Base-by-base conservation (phyloP, 495 filamentous ascomycete genomes). In the Neurospora sp. region DNA sequence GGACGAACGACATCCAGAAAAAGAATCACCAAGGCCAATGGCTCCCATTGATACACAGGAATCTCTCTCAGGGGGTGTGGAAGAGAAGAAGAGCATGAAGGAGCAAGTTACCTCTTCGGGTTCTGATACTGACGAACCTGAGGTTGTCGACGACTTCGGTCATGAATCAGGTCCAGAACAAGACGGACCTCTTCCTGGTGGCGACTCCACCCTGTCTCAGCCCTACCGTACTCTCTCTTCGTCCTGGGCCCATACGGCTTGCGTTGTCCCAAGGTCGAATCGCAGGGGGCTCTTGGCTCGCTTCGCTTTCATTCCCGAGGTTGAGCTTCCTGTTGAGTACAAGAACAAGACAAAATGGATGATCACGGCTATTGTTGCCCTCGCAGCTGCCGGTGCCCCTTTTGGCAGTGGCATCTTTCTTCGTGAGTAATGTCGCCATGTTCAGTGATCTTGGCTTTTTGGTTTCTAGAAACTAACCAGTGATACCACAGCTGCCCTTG, bases 361-460 rank as follows among this genome's bases (percentile, higher is more conserved):
- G 70, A 91, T 98, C 77, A 97, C 95, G 0, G 85, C 91, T 68
- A 84, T 95, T 70, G 88, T 97, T 38, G 91, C 94, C 12, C 76
- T 93, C 8, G 93, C 92, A 1, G 93, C 89, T 1, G 88, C 89
- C 11, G 89, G 88, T 5, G 93, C 92, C 20, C 94, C 95, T 0
- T 90, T 97, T 85, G 95, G 95, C 3, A 94, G 91, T 35, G 87
- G 91, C 1, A 93, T 98, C 53, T 89, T 98, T 68, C 89, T 93
- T 72, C 94, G 92, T 94, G 81, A 86, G 91, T 84, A 37, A 66
- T 14, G 31, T 59, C 8, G 69, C 48, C 68, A 38, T 71, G 71
- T 70, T 42, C 16, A 37, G 3, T 68, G 31, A 4, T 11, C 10
- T 61, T 41, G 61, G 41, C 37, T n/a, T 74, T 39, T 70, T 70